phyloP scores from a whole-genome alignment of 768 basidiomycete genomes.

The Suillus sp. region DNA sequence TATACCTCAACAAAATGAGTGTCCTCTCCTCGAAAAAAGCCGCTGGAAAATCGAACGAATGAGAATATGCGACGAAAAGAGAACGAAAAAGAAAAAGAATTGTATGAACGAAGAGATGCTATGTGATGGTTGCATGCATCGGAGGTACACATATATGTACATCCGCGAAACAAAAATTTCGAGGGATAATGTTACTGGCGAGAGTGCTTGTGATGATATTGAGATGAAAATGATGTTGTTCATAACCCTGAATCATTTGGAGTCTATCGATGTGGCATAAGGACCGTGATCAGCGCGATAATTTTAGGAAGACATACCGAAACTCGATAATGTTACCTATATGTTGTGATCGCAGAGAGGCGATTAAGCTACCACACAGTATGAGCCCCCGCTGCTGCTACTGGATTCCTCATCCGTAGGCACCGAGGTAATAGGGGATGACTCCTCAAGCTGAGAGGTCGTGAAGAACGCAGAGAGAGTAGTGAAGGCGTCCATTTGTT shows the following conservation, averaged over 20 bases:
- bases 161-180: constrained; percentile 11
- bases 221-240: background rate
- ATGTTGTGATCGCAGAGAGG: background rate
- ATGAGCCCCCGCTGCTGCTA: constrained; percentile 11
- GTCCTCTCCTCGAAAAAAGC: background rate
- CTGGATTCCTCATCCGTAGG: constrained; percentile 13
- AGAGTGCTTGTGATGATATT: constrained; percentile 1
- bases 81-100: background rate
- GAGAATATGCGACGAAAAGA: background rate
- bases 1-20: background rate
- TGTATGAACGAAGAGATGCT: constrained; percentile 12
- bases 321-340: constrained; percentile 6
- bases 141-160: constrained; percentile 14
- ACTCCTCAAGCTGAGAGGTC: constrained; percentile 10
- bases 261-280: constrained; percentile 2
- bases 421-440: constrained; percentile 6
- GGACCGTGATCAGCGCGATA: background rate
- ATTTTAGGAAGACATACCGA: background rate
- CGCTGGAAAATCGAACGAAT: background rate
- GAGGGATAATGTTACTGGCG: constrained; percentile 6
- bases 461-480: constrained; percentile 8
- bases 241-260: background rate
- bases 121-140: constrained; percentile 9
- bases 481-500: constrained; percentile 14
- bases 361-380: constrained; percentile 14